A percentile compares a stretch with the other conserved stretches of the same genome.
Evolutionary conservation across 345 rosid genomes (phyloP).

Genomic region (Euphorbia lathyris): DNA sequence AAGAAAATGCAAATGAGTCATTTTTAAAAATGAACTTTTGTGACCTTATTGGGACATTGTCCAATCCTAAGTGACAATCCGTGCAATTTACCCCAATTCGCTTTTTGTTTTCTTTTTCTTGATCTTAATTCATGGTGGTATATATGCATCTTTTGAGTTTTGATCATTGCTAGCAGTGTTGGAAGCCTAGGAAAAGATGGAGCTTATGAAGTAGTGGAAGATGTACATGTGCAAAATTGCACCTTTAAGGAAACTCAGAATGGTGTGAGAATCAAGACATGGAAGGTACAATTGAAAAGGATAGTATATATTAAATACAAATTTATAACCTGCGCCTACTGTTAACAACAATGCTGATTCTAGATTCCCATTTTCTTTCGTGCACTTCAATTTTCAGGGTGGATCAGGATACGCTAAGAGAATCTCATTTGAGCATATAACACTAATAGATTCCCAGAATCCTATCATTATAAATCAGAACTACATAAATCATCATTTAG

Average conservation of each 20-base stretch:
- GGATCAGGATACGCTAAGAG: constrained; percentile 42
- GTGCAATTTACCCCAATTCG: too few relatives aligned
- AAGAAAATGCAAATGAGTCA: too few relatives aligned
- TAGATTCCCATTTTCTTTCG: not conserved
- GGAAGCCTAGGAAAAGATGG: constrained; percentile 18
- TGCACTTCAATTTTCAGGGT: constrained; percentile 12
- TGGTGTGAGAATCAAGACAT: constrained; percentile 27
- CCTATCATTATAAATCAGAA: constrained; percentile 43
- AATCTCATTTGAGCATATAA: constrained; percentile 35
- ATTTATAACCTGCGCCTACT: too few relatives aligned
- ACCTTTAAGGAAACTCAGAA: constrained; percentile 3
- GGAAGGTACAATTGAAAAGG: constrained; percentile 20
- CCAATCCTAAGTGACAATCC: too few relatives aligned
- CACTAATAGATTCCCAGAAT: constrained; percentile 18
- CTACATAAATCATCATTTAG: not conserved
- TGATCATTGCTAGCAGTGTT: constrained; percentile 2
- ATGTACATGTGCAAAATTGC: constrained; percentile 12
- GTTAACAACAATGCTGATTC: not conserved
- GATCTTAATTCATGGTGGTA: too few relatives aligned
- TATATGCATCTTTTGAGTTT: not conserved
- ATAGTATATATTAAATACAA: too few relatives aligned
- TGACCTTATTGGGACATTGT: too few relatives aligned
- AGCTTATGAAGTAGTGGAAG: constrained; percentile 8
- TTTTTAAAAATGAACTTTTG: too few relatives aligned
- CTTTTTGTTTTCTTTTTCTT: too few relatives aligned